Evolutionary conservation across 1,284 basidiomycete genomes (phyloP), one percentile per base, ranked within the genome.

Genomic region (Anthracocystis setariae): DNA sequence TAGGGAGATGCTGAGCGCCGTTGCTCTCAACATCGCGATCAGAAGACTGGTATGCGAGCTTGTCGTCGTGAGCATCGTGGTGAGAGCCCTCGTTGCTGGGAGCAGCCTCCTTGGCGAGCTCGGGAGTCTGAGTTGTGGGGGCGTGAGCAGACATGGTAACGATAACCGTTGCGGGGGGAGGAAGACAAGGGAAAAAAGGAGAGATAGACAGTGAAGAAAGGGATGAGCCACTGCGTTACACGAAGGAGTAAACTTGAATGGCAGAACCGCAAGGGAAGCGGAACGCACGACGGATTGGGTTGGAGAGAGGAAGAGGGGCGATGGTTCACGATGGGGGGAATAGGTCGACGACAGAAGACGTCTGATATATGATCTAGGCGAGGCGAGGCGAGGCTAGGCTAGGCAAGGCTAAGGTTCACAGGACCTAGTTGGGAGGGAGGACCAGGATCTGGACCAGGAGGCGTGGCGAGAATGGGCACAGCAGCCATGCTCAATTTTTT

Each of bases 11-110:
- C 33, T 63, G 60, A 17, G 54, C 49, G 20, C 60, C 69, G 17
- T 45, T 49, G 60, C 63, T 66, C 63, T 74, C 72, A 23, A 74
- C 38, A 46, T 74, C 72, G 39, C 68, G 63, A 25, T 74, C 72
- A 7, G 67, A 74, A 9, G 64, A 25, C 29, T 54, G 52, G 57
- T 74, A 74, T 40, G 50, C 62, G 37, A 60, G 33, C 64, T 74
- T 74, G 47, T 70, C 72, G 46, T 74, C 66, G 48, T 47, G 37
- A 20, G 27, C 56, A 18, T 65, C 68, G 57, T 61, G 57, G 51
- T 71, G 61, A 17, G 63, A 66, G 35, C 63, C 60, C 5, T 58
- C 40, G 63, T 23, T 53, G 58, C 60, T 63, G 46, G 46, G 29
- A 27, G 47, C 59, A 24, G 32, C 46, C 39, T 55, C 48, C 66